Conservation (phyloP, 306 rosid genomes). For the Begonia fuchsioides region DNA sequence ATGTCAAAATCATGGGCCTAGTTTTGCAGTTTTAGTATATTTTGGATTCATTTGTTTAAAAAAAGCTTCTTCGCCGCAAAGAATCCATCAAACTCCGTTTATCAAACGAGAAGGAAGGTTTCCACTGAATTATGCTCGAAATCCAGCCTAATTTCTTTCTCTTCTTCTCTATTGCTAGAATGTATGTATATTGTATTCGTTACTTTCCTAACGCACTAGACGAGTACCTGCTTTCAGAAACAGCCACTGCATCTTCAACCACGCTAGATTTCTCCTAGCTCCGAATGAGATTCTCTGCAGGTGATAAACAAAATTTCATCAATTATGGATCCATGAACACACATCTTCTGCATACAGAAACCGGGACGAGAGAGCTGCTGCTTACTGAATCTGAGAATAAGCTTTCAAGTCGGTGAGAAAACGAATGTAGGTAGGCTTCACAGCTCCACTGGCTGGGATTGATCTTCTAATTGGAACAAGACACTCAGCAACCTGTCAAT, state of each 20-base stretch:
- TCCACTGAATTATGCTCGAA: too few relatives aligned
- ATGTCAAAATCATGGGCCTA: too few relatives aligned
- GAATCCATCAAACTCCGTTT: too few relatives aligned
- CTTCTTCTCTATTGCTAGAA: too few relatives aligned
- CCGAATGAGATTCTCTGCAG: slow-evolving; percentile 83
- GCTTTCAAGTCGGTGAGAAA: slow-evolving; percentile 91
- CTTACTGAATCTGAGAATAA: slow-evolving; percentile 87
- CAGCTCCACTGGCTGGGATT: slow-evolving; percentile 39
- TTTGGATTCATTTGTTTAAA: too few relatives aligned
- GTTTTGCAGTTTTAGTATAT: too few relatives aligned
- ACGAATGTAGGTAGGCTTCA: slow-evolving; percentile 71
- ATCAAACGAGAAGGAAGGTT: too few relatives aligned
- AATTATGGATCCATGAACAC: background rate
- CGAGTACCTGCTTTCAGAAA: background rate
- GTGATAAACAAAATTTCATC: slow-evolving; percentile 2
- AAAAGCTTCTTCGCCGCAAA: too few relatives aligned
- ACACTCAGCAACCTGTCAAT: slow-evolving; percentile 65
- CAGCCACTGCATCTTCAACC: slow-evolving; percentile 77
- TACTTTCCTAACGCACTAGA: background rate
- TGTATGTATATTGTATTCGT: too few relatives aligned
- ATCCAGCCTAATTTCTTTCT: too few relatives aligned
- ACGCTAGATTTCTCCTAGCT: slow-evolving; percentile 79
- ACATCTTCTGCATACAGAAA: slow-evolving; percentile 4
- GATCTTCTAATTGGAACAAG: slow-evolving; percentile 84
- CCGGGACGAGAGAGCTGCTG: background rate